Evolutionary conservation across 1,284 basidiomycete genomes (phyloP).

Genomic region (Ceratobasidium sp.): DNA sequence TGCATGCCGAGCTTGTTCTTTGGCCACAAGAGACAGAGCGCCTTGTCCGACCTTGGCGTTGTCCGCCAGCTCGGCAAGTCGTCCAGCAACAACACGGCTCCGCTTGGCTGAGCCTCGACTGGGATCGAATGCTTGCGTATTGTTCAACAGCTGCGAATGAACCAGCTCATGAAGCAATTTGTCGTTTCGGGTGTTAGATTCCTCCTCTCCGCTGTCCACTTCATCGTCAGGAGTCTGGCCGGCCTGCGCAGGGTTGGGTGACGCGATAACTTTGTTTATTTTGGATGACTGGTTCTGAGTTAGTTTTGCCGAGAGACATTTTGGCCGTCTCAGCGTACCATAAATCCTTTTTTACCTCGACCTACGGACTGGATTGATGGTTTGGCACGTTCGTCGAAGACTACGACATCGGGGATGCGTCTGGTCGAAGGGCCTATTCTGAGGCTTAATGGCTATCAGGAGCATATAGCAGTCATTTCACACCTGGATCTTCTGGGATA

Average conservation of each 20-base stretch:
- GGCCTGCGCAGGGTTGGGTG: neutral
- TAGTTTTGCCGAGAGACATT: slow-evolving; percentile 1
- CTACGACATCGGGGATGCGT: slow-evolving; percentile 19
- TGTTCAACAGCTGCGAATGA: slow-evolving; percentile 32
- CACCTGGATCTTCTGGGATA: slow-evolving; percentile 10
- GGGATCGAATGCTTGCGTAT: slow-evolving; percentile 5
- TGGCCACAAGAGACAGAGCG: slow-evolving; percentile 6
- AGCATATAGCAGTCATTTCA: neutral
- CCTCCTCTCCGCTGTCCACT: slow-evolving; percentile 1
- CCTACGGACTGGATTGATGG: slow-evolving; percentile 3
- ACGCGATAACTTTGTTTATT: slow-evolving; percentile 17
- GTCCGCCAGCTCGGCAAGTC: slow-evolving; percentile 28
- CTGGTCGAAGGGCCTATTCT: slow-evolving; percentile 9
- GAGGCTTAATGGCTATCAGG: slow-evolving; percentile 4
- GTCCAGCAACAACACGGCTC: neutral
- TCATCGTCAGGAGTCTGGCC: neutral
- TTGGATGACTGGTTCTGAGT: slow-evolving; percentile 25
- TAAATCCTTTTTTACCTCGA: slow-evolving; percentile 29
- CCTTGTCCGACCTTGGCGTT: slow-evolving; percentile 23
- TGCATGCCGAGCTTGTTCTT: slow-evolving; percentile 15
- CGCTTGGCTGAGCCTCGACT: slow-evolving; percentile 24
- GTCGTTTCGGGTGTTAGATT: slow-evolving; percentile 20
- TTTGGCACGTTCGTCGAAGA: slow-evolving; percentile 11
- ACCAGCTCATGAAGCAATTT: slow-evolving; percentile 34
- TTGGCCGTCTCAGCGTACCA: slow-evolving; percentile 4